Base-by-base conservation (phyloP, 2,329 filamentous ascomycete genomes). In the Penicillium sp. region DNA sequence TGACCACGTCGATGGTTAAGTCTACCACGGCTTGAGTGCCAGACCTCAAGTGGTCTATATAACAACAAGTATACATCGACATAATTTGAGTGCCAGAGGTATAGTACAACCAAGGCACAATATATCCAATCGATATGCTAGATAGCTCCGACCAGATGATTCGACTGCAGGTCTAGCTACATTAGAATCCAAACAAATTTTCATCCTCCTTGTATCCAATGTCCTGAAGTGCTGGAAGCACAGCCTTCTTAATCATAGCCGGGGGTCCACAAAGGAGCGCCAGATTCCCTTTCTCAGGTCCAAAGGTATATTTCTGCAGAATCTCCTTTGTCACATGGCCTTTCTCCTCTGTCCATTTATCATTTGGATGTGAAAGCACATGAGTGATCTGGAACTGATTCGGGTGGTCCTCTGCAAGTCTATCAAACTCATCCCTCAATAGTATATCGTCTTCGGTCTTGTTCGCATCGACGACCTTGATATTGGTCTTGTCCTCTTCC, bases 1-100 rank as follows among this genome's bases (percentile, higher is more conserved):
- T 4, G 54, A 58, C 15, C 56, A 61, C 34, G 40, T 59, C 21
- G 55, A 56, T 3, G 51, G 50, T 53, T 10, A 39, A 41, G 17
- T 51, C 35, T 26, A 22, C 38, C 31, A 29, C 34, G 28, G 45
- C 33, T 38, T 34, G 12, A 33, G 10, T 31, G 28, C 4, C 26
- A 3, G 6, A 2, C 3, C 4, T 4, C 5, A 17, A 12, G 37
- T 26, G 13, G 21, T 34, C 8, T 17, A 17, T 19, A 34, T 34
- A 19, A 2, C 8, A 19, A 26, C 24, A 22, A 6, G 6, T 22
- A 22, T 22, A 22, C 6, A 22, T 22, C 6, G 22, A 22, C 22
- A 22, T 7, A 6, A 22, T 22, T 22, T 22, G 22, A 22, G 22
- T 6, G 22, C 5, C 22, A 22, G 22, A 22, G 22, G 6, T 22